These are phyloP conservation scores for Linnemannia schmuckeri DNA, from an alignment of 192 early-diverging fungal genomes.

Conservation along the genomic window DNA sequence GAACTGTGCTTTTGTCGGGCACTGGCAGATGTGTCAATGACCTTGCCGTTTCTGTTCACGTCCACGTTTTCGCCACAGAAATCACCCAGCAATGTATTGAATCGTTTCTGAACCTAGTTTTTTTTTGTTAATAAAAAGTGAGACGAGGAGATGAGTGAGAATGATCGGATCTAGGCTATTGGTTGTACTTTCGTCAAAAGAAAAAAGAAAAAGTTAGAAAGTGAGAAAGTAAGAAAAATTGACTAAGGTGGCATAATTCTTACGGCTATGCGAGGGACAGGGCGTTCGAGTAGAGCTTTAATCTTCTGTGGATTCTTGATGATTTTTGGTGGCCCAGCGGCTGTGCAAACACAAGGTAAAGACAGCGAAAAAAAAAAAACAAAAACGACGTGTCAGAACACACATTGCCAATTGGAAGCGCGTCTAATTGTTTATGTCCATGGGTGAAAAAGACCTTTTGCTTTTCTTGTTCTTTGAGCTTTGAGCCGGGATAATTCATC, in stretches of 20 bases:
- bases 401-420: not conserved
- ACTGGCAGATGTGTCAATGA: slow-evolving; percentile 1
- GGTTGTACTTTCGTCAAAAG: not conserved
- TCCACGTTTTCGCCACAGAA: slow-evolving; percentile 37
- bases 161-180: not conserved
- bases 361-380: not conserved
- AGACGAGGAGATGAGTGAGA: not conserved
- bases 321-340: slow-evolving; percentile 35
- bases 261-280: slow-evolving; percentile 36
- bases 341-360: not conserved
- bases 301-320: slow-evolving; percentile 33
- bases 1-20: not conserved
- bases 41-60: slow-evolving; percentile 25
- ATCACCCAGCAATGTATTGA: slow-evolving; percentile 27
- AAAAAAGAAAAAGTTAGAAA: not conserved
- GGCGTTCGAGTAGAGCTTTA: slow-evolving; percentile 34
- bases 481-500: not conserved
- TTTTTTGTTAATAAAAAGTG: not conserved
- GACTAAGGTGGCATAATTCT: not conserved
- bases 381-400: not conserved
- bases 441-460: not conserved
- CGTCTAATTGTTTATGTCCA: not conserved
- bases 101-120: not conserved
- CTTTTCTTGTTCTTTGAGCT: not conserved
- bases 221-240: not conserved